Evolutionary conservation across 495 filamentous ascomycete species (phyloP).

Genomic region (Tuber microsphaerosporum): DNA sequence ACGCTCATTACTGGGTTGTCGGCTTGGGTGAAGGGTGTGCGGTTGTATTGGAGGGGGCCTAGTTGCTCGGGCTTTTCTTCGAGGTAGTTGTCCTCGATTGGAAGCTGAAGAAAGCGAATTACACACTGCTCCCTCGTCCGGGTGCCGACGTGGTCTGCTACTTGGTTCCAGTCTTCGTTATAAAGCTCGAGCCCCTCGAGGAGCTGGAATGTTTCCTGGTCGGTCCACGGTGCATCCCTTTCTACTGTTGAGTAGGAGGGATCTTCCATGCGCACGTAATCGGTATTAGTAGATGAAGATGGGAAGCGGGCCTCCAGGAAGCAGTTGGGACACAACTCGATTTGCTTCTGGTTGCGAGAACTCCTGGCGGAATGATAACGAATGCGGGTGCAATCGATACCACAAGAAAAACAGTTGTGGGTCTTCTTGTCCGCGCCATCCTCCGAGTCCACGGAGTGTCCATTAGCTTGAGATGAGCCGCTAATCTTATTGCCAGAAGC

Average conservation of each 20-base stretch:
- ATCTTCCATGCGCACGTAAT: constrained; percentile 80
- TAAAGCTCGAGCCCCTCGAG: constrained; percentile 84
- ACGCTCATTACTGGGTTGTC: constrained; percentile 97
- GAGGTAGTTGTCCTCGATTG: constrained; percentile 83
- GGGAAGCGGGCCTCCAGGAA: constrained; percentile 76
- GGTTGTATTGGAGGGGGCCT: constrained; percentile 56
- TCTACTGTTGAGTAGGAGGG: constrained; percentile 68
- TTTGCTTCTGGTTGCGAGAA: constrained; percentile 44
- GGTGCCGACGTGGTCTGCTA: constrained; percentile 82
- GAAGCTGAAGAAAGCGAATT: constrained; percentile 83
- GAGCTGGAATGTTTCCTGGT: constrained; percentile 74
- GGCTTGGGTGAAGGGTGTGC: constrained; percentile 74
- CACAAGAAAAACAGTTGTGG: constrained; percentile 79
- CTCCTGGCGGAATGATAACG: constrained; percentile 78
- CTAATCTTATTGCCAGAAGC: constrained; percentile 75
- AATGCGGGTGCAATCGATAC: constrained; percentile 83
- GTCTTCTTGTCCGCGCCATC: constrained; percentile 59
- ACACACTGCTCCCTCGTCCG: constrained; percentile 95
- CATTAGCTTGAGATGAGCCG: constrained; percentile 62
- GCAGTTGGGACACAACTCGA: constrained; percentile 75
- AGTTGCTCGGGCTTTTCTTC: constrained; percentile 62
- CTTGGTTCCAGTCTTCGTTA: constrained; percentile 90
- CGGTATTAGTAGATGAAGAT: constrained; percentile 56
- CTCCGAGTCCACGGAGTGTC: constrained; percentile 53
- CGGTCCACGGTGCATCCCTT: constrained; percentile 78